phyloP scores from a whole-genome alignment of 768 basidiomycete genomes.

The Boletus rubescentipes region DNA sequence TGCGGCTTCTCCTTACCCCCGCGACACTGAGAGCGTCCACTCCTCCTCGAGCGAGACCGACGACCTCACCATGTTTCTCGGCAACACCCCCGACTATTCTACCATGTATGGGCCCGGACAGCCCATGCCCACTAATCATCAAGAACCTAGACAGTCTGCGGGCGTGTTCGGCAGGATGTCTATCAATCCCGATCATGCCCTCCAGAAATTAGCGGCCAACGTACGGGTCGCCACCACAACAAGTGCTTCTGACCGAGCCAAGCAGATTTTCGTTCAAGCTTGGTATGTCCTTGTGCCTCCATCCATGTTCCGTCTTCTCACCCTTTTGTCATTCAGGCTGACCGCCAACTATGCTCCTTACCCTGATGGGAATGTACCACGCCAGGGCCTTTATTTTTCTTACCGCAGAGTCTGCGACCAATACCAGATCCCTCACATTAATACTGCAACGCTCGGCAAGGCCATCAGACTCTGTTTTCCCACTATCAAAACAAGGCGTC shows the following conservation, averaged over 20 bases:
- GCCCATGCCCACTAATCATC: conserved; percentile 40
- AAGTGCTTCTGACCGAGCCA: conserved; percentile 86
- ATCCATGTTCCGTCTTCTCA: conserved; percentile 20
- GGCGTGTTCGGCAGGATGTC: conserved; percentile 78
- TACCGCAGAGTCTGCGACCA: conserved; percentile 90
- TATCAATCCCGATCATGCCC: conserved; percentile 69
- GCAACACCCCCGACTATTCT: conserved; percentile 60
- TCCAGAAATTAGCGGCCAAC: conserved; percentile 85
- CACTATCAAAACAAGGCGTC: conserved; percentile 89
- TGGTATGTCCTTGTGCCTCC: conserved; percentile 55
- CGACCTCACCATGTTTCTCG: conserved; percentile 77
- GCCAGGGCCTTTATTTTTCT: conserved; percentile 92
- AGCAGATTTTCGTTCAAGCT: conserved; percentile 91
- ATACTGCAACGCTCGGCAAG: conserved; percentile 93
- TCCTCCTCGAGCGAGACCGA: conserved; percentile 90
- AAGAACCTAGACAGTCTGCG: conserved; percentile 57
- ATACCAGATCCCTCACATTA: conserved; percentile 92
- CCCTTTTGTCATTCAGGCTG: conserved; percentile 53
- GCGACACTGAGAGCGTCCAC: conserved; percentile 83
- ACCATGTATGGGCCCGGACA: conserved; percentile 55
- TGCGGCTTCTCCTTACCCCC: conserved; percentile 81
- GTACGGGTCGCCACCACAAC: conserved; percentile 88
- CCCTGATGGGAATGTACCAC: conserved; percentile 89
- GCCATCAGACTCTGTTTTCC: conserved; percentile 92
- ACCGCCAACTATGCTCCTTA: conserved; percentile 89